phyloP scores from a whole-genome alignment of 208 protist genomes.

The Phytomonas francai region DNA sequence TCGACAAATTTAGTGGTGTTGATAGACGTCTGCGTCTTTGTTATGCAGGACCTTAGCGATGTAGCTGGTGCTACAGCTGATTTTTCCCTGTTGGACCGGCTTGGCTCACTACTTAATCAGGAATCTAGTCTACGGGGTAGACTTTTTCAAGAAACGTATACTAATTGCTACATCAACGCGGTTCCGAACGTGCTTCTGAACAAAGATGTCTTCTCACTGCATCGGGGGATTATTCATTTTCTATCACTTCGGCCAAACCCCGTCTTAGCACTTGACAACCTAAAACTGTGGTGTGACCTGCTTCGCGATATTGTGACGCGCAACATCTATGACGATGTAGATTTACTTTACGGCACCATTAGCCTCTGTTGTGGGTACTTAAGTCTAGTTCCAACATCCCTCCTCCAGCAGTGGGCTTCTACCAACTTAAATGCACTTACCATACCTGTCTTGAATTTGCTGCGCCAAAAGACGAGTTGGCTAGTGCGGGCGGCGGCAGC shows the following conservation, averaged over 20 bases:
- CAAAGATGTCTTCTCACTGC: constrained; percentile 80
- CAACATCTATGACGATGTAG: constrained; percentile 43
- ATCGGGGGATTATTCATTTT: constrained; percentile 51
- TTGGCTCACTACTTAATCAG: constrained; percentile 32
- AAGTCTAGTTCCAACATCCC: constrained; percentile 31
- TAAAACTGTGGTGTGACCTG: constrained; percentile 44
- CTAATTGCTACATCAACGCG: constrained; percentile 38
- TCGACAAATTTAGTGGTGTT: constrained; percentile 63
- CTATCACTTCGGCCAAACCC: constrained; percentile 34
- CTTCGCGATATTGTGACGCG: constrained; percentile 50
- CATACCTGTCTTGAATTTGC: constrained; percentile 29
- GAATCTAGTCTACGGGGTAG: constrained; percentile 30
- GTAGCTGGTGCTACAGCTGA: constrained; percentile 18
- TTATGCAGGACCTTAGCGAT: constrained; percentile 19
- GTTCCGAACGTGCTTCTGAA: constrained; percentile 55
- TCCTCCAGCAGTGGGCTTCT: constrained; percentile 33
- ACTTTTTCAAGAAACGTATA: constrained; percentile 67
- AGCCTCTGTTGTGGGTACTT: constrained; percentile 48
- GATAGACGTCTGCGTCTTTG: constrained; percentile 37
- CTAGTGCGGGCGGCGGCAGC: constrained; percentile 32
- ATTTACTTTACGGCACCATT: constrained; percentile 49
- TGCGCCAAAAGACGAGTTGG: constrained; percentile 19
- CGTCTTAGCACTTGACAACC: constrained; percentile 24
- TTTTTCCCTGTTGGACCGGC: constrained; percentile 11
- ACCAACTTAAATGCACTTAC: constrained; percentile 33